Evolutionary conservation across 768 basidiomycete genomes (phyloP).

Genomic region (Asterophora parasitica): DNA sequence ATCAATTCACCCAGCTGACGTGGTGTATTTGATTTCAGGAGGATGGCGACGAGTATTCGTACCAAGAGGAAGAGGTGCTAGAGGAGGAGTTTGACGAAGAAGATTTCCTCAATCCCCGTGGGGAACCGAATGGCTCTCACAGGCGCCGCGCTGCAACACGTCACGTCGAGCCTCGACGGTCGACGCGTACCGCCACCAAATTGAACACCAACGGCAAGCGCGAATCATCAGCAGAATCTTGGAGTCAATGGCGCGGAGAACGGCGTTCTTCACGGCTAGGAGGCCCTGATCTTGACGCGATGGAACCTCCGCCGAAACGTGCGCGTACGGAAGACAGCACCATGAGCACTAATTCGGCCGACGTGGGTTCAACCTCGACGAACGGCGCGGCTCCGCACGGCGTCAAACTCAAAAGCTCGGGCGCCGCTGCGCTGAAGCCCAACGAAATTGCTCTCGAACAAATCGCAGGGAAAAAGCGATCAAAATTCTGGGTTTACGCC

Average conservation of each 20-base stretch:
- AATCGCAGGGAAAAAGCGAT: constrained; percentile 76
- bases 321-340: constrained; percentile 76
- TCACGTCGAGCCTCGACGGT: constrained; percentile 41
- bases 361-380: constrained; percentile 29
- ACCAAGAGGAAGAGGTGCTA: constrained; percentile 61
- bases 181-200: constrained; percentile 41
- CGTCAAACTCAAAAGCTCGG: constrained; percentile 45
- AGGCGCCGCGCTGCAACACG: constrained; percentile 28
- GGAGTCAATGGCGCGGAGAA: constrained; percentile 67
- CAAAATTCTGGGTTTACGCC: constrained; percentile 87
- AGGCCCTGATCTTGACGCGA: constrained; percentile 47
- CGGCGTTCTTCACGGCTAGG: constrained; percentile 67
- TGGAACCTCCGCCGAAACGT: constrained; percentile 53
- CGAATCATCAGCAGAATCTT: constrained; percentile 46
- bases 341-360: constrained; percentile 50
- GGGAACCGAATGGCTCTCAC: constrained; percentile 40
- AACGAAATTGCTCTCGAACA: constrained; percentile 73
- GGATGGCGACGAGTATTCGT: constrained; percentile 64
- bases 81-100: constrained; percentile 61
- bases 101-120: constrained; percentile 39
- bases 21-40: constrained; percentile 36
- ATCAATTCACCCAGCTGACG: constrained; percentile 20
- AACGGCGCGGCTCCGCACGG: constrained; percentile 27
- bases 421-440: constrained; percentile 65
- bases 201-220: constrained; percentile 52